Evolutionary conservation across 805 yeast genomes (phyloP).

Genomic region (Ogataea degrootiae): DNA sequence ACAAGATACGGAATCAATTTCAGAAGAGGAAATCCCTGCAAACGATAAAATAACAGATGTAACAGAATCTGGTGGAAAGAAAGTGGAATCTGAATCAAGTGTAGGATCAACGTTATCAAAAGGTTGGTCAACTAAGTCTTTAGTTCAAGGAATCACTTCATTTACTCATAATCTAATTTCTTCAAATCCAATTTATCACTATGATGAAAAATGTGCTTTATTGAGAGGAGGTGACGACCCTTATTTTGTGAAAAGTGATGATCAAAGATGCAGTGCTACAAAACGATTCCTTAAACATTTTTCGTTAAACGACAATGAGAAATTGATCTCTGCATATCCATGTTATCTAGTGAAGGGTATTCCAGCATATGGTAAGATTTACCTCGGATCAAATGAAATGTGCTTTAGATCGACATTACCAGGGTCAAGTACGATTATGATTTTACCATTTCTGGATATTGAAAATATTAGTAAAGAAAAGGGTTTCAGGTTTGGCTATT

Average conservation of each 20-base stretch:
- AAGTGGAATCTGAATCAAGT: not conserved
- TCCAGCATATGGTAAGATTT: conserved; percentile 81
- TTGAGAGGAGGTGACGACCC: conserved; percentile 43
- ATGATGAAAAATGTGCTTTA: conserved; percentile 35
- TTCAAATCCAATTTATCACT: conserved; percentile 44
- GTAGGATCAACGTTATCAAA: not conserved
- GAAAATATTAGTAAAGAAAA: conserved; percentile 65
- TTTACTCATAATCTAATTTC: conserved; percentile 23
- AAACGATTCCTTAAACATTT: conserved; percentile 63
- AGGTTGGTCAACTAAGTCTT: conserved; percentile 23
- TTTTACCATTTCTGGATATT: conserved; percentile 69
- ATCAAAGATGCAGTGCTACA: conserved; percentile 43
- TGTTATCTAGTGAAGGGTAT: conserved; percentile 63
- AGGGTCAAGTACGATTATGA: conserved; percentile 74
- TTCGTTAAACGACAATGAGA: conserved; percentile 48
- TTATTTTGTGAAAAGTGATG: conserved; percentile 40
- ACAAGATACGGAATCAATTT: not conserved
- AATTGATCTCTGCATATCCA: conserved; percentile 63
- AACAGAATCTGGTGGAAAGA: not conserved
- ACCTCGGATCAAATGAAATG: conserved; percentile 61
- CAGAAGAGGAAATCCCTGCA: not conserved
- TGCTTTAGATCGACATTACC: conserved; percentile 80
- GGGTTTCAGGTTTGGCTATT: conserved; percentile 65
- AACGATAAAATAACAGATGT: not conserved
- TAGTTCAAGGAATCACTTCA: conserved; percentile 27